These are phyloP conservation scores for Cordyceps sp. DNA, from an alignment of 2,329 filamentous ascomycete genomes.

Conservation along the genomic window DNA sequence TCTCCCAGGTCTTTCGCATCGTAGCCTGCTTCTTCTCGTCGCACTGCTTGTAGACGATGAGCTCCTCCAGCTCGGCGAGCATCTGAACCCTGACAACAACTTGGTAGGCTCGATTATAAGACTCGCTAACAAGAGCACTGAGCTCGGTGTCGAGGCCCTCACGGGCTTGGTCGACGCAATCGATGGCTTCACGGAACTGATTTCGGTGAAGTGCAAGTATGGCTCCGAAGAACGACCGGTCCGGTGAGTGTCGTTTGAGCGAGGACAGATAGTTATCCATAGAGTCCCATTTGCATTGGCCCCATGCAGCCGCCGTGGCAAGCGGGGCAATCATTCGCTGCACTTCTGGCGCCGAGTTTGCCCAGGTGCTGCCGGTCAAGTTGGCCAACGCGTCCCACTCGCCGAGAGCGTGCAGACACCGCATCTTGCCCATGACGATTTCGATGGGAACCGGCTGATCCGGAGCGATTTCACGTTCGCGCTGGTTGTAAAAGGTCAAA, in stretches of 20 bases:
- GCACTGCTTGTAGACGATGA: conserved; percentile 94
- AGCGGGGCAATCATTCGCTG: conserved; percentile 83
- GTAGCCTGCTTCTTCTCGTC: conserved; percentile 78
- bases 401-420: conserved; percentile 87
- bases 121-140: conserved; percentile 91
- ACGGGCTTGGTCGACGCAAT: conserved; percentile 77
- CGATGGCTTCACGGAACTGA: conserved; percentile 80
- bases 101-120: conserved; percentile 91
- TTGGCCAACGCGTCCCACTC: conserved; percentile 92
- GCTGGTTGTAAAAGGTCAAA: conserved; percentile 75
- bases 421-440: conserved; percentile 98
- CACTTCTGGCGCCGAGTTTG: conserved; percentile 72
- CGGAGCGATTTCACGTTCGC: conserved; percentile 51
- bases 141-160: conserved; percentile 92
- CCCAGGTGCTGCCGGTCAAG: conserved; percentile 85
- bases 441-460: conserved; percentile 57
- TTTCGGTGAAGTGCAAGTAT: conserved; percentile 91
- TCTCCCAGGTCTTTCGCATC: conserved; percentile 92
- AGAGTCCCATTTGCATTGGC: conserved; percentile 86
- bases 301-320: conserved; percentile 92
- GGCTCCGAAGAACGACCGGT: conserved; percentile 93
- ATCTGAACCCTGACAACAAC: conserved; percentile 98
- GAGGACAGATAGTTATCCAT: conserved; percentile 96
- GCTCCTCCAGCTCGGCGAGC: conserved; percentile 95
- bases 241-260: conserved; percentile 86